These are phyloP conservation scores for Lactarius sanguifluus DNA, from an alignment of 768 basidiomycete species.

Conservation along the genomic window DNA sequence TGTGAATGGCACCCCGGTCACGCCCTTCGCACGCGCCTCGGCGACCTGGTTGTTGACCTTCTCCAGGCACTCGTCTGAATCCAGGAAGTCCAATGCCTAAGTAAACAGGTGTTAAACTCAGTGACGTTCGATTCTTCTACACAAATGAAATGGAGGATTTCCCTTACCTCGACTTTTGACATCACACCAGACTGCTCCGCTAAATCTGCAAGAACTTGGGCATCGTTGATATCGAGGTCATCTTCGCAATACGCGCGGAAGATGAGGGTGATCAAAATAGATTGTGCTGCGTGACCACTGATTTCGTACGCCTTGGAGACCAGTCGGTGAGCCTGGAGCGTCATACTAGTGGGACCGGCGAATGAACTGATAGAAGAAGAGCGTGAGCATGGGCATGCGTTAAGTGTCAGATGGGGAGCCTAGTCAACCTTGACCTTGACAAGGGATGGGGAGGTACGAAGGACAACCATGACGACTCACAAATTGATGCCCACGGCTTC, in stretches of 20 bases:
- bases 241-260: conserved; percentile 70
- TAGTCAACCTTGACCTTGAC: no score
- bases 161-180: conserved; percentile 55
- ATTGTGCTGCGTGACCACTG: conserved; percentile 61
- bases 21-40: conserved; percentile 61
- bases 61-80: conserved; percentile 60
- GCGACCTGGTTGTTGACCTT: conserved; percentile 65
- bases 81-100: conserved; percentile 63
- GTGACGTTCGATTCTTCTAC: not conserved
- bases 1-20: conserved; percentile 78
- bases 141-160: not conserved
- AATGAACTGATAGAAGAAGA: conserved; percentile 45
- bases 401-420: not conserved
- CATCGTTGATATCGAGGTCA: conserved; percentile 60
- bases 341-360: conserved; percentile 60
- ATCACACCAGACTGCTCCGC: conserved; percentile 59
- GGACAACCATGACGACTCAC: conserved; percentile 37
- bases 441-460: conserved; percentile 6
- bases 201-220: conserved; percentile 55
- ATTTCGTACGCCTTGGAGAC: conserved; percentile 63
- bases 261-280: conserved; percentile 53
- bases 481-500: conserved; percentile 44
- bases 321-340: conserved; percentile 70
- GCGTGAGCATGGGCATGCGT: not conserved
- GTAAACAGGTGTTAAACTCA: conserved; percentile 1